Conservation (phyloP, 495 filamentous ascomycete genomes). For the Aspergillus affinis region DNA sequence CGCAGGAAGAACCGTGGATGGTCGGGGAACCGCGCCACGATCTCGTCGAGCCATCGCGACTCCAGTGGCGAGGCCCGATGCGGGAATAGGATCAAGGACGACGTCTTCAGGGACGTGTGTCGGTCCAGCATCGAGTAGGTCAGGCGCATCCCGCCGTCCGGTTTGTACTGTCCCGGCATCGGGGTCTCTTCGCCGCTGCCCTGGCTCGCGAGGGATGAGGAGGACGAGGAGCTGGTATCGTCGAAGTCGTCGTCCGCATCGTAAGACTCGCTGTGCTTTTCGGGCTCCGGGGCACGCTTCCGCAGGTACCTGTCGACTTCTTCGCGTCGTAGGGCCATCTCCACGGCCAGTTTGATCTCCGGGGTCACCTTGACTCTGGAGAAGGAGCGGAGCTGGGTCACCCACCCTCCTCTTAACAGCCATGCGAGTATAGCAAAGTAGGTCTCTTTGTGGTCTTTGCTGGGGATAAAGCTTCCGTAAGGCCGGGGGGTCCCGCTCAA, state of each 20-base stretch:
- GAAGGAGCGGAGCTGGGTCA: constrained; percentile 85
- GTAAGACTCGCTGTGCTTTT: neutral
- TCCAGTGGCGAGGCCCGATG: constrained; percentile 60
- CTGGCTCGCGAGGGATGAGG: constrained; percentile 43
- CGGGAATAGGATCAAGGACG: constrained; percentile 51
- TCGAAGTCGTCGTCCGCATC: constrained; percentile 22
- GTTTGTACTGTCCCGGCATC: constrained; percentile 31
- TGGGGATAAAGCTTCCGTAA: constrained; percentile 80
- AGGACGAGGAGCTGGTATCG: constrained; percentile 38
- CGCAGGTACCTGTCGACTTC: constrained; percentile 44
- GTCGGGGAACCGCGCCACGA: constrained; percentile 57
- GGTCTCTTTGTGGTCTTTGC: constrained; percentile 79
- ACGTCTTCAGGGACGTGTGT: constrained; percentile 38
- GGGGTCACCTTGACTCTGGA: constrained; percentile 68
- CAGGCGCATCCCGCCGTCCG: constrained; percentile 29
- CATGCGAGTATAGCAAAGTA: constrained; percentile 91
- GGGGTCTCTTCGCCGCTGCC: constrained; percentile 42
- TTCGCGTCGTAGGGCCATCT: constrained; percentile 43
- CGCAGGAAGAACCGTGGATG: constrained; percentile 13
- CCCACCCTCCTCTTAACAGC: constrained; percentile 89
- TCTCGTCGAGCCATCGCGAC: constrained; percentile 71
- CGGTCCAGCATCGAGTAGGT: constrained; percentile 42
- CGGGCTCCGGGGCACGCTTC: constrained; percentile 23
- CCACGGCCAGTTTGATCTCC: constrained; percentile 50
- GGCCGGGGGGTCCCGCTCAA: constrained; percentile 74